Conservation (phyloP, 768 basidiomycete genomes). For the Cystofilobasidium bisporidii region DNA sequence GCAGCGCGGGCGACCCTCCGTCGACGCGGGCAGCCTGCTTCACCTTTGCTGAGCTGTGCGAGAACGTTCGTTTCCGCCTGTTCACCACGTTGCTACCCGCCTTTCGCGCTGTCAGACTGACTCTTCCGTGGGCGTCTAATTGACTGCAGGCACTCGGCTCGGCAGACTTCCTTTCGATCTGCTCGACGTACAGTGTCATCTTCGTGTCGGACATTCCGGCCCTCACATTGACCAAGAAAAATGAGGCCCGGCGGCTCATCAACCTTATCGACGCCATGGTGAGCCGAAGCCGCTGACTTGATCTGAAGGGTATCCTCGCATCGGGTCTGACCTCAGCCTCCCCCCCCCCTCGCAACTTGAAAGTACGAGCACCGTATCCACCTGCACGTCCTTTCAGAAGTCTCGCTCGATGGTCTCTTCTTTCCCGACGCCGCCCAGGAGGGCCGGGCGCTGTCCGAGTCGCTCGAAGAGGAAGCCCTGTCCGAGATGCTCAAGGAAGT, state of each 20-base stretch:
- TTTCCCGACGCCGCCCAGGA: slow-evolving; percentile 17
- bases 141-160: slow-evolving; percentile 9
- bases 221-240: slow-evolving; percentile 22
- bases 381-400: slow-evolving; percentile 17
- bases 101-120: not conserved
- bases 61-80: slow-evolving; percentile 5
- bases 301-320: too few relatives aligned
- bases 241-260: slow-evolving; percentile 27
- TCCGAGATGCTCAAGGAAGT: slow-evolving; percentile 27
- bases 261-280: slow-evolving; percentile 26
- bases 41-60: slow-evolving; percentile 20
- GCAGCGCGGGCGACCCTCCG: not conserved
- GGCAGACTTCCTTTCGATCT: slow-evolving; percentile 20
- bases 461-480: slow-evolving; percentile 22
- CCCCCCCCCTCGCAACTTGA: too few relatives aligned
- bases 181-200: slow-evolving; percentile 19
- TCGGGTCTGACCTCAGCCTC: too few relatives aligned
- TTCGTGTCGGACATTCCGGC: slow-evolving; percentile 23
- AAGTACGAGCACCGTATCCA: slow-evolving; percentile 21
- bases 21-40: slow-evolving; percentile 9
- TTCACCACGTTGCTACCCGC: too few relatives aligned
- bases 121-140: too few relatives aligned
- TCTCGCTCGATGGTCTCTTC: slow-evolving; percentile 22
- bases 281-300: too few relatives aligned
- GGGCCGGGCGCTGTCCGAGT: not conserved